Percentiles rank a stretch among this genome's conserved stretches.
Conservation (phyloP, 2,329 filamentous ascomycete genomes). For the Trichoderma koningii region DNA sequence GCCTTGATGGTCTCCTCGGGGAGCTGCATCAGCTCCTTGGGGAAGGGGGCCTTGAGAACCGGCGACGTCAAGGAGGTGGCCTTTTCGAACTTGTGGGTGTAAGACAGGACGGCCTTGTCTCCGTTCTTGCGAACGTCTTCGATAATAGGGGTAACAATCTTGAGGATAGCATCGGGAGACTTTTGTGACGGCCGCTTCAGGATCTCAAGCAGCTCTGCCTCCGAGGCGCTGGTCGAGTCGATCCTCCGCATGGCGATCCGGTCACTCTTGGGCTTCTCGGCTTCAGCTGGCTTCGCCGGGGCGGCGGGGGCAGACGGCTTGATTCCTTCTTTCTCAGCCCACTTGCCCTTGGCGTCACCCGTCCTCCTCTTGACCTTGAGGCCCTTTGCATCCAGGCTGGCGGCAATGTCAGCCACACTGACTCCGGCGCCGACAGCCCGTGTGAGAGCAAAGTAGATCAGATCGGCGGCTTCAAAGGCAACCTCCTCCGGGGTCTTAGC, state of each 20-base stretch:
- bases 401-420: constrained; percentile 84
- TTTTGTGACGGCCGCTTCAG: constrained; percentile 90
- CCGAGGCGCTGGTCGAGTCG: constrained; percentile 64
- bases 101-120: constrained; percentile 84
- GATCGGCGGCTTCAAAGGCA: constrained; percentile 90
- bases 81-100: constrained; percentile 98
- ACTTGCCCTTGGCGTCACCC: constrained; percentile 92
- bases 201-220: constrained; percentile 68
- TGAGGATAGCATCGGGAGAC: constrained; percentile 90
- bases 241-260: constrained; percentile 84
- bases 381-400: constrained; percentile 89
- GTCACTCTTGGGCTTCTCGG: constrained; percentile 42
- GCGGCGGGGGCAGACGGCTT: constrained; percentile 41
- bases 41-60: constrained; percentile 87
- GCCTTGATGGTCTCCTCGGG: constrained; percentile 80
- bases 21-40: constrained; percentile 80
- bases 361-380: constrained; percentile 91
- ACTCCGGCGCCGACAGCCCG: constrained; percentile 86
- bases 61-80: constrained; percentile 87
- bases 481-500: constrained; percentile 80
- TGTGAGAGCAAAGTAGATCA: constrained; percentile 93
- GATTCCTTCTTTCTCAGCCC: constrained; percentile 81
- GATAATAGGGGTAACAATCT: constrained; percentile 89
- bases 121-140: constrained; percentile 80
- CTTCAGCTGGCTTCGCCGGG: constrained; percentile 40